Conservation (phyloP, 306 rosid species). For the Urtica urens region DNA sequence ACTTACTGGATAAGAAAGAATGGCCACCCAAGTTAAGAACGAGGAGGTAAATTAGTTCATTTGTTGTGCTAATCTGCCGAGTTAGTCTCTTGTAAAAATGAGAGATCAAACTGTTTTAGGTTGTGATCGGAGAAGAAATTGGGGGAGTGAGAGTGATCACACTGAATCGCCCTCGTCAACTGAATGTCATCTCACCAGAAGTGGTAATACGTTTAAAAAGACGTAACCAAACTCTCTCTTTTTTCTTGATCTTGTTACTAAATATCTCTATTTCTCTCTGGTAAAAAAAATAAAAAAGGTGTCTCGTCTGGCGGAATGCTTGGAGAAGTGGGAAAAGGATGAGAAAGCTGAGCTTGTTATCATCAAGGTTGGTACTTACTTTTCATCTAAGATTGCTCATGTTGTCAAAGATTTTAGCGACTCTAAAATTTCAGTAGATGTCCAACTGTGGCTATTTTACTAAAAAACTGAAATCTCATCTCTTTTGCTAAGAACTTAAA, state of each 20-base stretch:
- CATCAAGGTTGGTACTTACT: conserved; percentile 68
- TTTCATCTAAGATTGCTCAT: no score
- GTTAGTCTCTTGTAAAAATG: background rate
- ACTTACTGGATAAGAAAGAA: no score
- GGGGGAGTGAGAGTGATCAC: conserved; percentile 65
- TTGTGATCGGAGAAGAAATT: conserved; percentile 69
- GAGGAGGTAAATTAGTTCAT: background rate
- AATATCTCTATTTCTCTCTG: background rate
- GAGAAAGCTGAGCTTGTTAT: conserved; percentile 59
- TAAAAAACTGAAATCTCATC: no score
- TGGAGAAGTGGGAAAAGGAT: conserved; percentile 89
- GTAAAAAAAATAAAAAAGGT: conserved; percentile 35
- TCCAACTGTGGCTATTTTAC: no score
- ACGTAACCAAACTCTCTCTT: background rate
- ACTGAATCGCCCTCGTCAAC: conserved; percentile 63
- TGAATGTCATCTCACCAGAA: conserved; percentile 79
- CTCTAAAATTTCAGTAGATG: no score
- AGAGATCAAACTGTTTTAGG: conserved; percentile 31
- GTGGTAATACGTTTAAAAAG: conserved; percentile 25
- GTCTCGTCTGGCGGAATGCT: conserved; percentile 52
- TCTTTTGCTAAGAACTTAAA: no score
- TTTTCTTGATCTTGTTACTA: background rate
- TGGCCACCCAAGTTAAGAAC: no score
- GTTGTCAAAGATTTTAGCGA: no score
- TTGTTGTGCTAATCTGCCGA: background rate